These are phyloP conservation scores for Aspergillus terreus DNA, from an alignment of 2,329 filamentous ascomycete genomes.

Conservation along the genomic window DNA sequence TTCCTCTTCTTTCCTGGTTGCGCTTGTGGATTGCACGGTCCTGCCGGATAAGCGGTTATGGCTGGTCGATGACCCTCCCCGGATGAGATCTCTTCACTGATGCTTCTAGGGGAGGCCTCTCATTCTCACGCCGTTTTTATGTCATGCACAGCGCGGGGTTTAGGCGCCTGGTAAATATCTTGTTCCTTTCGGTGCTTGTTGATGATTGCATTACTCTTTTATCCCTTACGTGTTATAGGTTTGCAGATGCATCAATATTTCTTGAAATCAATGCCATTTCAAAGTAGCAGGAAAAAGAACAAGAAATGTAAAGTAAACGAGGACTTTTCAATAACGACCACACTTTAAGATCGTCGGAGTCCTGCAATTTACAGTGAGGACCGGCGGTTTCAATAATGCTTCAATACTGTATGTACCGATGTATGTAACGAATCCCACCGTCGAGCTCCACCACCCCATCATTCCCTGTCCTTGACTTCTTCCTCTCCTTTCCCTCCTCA, in stretches of 20 bases:
- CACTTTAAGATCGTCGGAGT: not conserved
- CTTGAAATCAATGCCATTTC: too few relatives aligned
- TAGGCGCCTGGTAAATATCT: constrained; percentile 35
- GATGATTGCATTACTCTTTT: constrained; percentile 17
- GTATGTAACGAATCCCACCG: not conserved
- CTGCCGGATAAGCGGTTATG: too few relatives aligned
- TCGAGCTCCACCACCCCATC: not conserved
- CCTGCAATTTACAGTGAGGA: not conserved
- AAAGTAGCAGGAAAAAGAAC: too few relatives aligned
- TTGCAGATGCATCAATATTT: not conserved
- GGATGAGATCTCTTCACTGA: constrained; percentile 9
- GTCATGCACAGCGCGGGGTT: constrained; percentile 44
- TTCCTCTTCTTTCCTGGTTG: not conserved
- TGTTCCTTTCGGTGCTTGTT: constrained; percentile 14
- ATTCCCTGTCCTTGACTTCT: not conserved
- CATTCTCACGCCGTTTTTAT: constrained; percentile 16
- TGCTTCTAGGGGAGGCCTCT: constrained; percentile 9
- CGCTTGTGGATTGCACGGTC: not conserved
- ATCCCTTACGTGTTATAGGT: constrained; percentile 8
- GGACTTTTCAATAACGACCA: too few relatives aligned
- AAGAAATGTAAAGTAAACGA: too few relatives aligned
- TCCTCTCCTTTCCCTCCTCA: not conserved
- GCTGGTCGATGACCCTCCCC: too few relatives aligned
- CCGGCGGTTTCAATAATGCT: not conserved
- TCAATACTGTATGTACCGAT: not conserved